Base-by-base conservation (phyloP, 805 yeast genomes). In the Cyberlindnera meyerae region DNA sequence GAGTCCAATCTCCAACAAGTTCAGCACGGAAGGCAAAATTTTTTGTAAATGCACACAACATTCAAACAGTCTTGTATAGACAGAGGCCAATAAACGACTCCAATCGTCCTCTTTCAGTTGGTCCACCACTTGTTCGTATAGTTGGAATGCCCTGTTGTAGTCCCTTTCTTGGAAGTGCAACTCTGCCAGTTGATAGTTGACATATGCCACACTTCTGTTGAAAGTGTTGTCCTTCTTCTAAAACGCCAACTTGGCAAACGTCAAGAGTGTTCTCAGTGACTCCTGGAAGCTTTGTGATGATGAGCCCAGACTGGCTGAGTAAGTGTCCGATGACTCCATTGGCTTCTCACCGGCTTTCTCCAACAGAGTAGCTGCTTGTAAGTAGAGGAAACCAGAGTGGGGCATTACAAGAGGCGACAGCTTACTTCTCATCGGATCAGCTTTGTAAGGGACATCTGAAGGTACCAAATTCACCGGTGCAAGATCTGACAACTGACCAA, bases 401-500 rank as follows among this genome's bases (percentile, higher is more conserved):
- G 72, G 68, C 51, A 71, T 59, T 2, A 61, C 56, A 31, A 36
- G 56, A 13, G 54, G 51, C 51, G 31, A 63, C 18, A 42, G 47
- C 22, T 38, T 40, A n/a, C n/a, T n/a, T 30, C 57, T 49, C 7
- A 29, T 40, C 1, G 30, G 11, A 31, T 55, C 60, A 7, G 43
- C 37, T 18, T 38, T 42, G 33, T 65, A 55, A 2, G 75, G 70
- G 11, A 51, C 44, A 15, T 63, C 68, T 4, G 60, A 47, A 3
- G 73, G 71, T 5, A 71, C 55, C 4, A 63, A 37, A 11, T 50
- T 45, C 2, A 57, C 59, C 0, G 83, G 83, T 1, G 73, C 62
- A n/a, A 58, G 35, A 8, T 62, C 67, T 34, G 78, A 58, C 13
- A 82, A 54, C 39, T 79, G 74, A 0, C 82, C 86, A 11, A 84